phyloP scores from a whole-genome alignment of 78 protist species.

The Diacronema lutheri region DNA sequence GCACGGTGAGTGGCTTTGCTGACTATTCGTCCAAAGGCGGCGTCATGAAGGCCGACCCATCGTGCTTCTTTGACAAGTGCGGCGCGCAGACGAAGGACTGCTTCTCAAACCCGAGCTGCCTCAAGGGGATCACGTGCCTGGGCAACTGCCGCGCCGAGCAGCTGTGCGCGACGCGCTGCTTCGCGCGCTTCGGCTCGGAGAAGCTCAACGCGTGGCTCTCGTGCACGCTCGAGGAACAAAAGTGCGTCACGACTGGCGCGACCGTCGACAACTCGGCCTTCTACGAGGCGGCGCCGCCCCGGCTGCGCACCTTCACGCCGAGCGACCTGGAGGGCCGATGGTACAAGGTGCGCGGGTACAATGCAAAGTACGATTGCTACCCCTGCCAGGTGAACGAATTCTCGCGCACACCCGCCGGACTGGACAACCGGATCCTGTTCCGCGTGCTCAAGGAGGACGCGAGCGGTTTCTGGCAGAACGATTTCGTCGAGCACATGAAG shows the following conservation, averaged over 20 bases:
- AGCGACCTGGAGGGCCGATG: neutral
- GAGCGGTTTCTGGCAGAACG: neutral
- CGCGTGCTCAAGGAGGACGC: neutral
- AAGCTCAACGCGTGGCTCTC: neutral
- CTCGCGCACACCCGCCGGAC: neutral
- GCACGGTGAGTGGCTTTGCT: neutral
- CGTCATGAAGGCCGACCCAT: neutral
- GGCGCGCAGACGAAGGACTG: neutral
- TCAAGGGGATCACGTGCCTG: slow-evolving; percentile 10
- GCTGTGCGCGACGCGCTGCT: slow-evolving; percentile 23
- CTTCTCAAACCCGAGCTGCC: neutral
- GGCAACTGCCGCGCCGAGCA: slow-evolving; percentile 21
- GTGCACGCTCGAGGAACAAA: neutral
- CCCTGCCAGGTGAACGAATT: neutral
- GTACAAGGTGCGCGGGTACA: slow-evolving; percentile 14
- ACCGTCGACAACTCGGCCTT: neutral
- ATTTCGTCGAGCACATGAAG: neutral
- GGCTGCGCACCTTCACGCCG: neutral
- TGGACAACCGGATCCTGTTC: neutral
- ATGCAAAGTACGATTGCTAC: neutral
- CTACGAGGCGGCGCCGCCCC: neutral
- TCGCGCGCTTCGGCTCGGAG: neutral
- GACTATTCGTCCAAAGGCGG: neutral
- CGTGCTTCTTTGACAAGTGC: slow-evolving; percentile 1
- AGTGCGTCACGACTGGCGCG: slow-evolving; percentile 12